Base-by-base conservation (phyloP, 2,329 filamentous ascomycete genomes). In the Trichoderma polysporum region DNA sequence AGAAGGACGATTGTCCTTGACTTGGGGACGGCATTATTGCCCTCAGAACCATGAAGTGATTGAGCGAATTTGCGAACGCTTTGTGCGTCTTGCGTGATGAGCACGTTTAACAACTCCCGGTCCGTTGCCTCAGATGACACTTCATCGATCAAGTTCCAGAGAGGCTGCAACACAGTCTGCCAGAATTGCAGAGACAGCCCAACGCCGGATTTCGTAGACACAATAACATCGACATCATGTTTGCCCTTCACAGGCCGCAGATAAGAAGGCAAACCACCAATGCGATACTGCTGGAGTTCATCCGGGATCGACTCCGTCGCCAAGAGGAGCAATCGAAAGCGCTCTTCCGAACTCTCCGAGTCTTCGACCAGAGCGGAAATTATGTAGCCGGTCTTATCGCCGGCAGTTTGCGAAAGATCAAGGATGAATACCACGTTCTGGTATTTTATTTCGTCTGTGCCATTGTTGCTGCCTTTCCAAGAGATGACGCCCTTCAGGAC, bases 1-100 rank as follows among this genome's bases (percentile, higher is more conserved):
- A 97, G 83, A 13, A 98, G 84, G 33, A 97, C 79, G 29, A 97
- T 83, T 0, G 89, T 88, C 61, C 69, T 65, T n/a, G 66, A 66
- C 10, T n/a, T 22, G 2, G 41, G 12, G 75, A 15, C 1, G 37
- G n/a, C 2, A 47, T 19, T 9, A n/a, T n/a, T 57, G 82, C 22
- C 22, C 5, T 58, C 25, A 10, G 58, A 52, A 7, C 22, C 22
- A 41, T 37, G 25, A n/a, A 61, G n/a, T 5, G 25, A 76, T 13
- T 70, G 72, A 0, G 90, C 86, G 62, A 96, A 86, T 1, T 90
- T 81, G 6, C 82, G 81, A 47, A 97, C 85, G 13, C 86, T 91
- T 2, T 86, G 79, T 0, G 85, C 80, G 33, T 86, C 90, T 27
- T 84, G 77, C 1, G 93, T 97, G 57, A 85, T 76, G 61, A 91